These are phyloP conservation scores for Syzygium aqueum DNA, from an alignment of 345 rosid species.

Conservation along the genomic window DNA sequence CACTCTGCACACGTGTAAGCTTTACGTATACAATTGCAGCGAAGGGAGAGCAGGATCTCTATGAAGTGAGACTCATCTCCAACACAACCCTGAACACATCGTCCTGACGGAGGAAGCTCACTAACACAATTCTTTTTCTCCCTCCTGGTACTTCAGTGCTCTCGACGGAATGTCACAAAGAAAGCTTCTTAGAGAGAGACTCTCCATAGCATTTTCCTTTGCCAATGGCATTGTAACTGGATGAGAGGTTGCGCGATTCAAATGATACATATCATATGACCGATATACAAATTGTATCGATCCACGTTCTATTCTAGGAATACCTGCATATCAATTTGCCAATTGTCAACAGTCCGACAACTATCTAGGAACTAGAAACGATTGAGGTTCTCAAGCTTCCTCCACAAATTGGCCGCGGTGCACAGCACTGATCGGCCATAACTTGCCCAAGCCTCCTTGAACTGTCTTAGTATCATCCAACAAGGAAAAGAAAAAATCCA, in stretches of 20 bases:
- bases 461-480: background rate
- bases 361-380: background rate
- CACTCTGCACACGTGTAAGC: background rate
- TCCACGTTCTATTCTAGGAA: background rate
- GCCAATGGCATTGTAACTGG: background rate
- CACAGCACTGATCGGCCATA: background rate
- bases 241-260: background rate
- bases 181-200: background rate
- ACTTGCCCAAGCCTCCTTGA: background rate
- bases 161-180: background rate
- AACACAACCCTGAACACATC: conserved; percentile 11
- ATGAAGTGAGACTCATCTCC: conserved; percentile 74
- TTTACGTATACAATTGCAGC: conserved; percentile 25
- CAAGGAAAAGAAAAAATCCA: background rate
- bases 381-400: background rate
- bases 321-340: background rate
- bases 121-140: background rate
- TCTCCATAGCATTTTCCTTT: background rate
- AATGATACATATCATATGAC: background rate
- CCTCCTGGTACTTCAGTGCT: background rate
- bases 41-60: conserved; percentile 54
- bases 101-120: background rate
- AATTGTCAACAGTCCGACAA: background rate
- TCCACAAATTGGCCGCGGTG: background rate
- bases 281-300: background rate